Percentiles rank a stretch among this genome's conserved stretches.
These are phyloP conservation scores for Pythium dissimile DNA, from an alignment of 352 stramenopile species.

Conservation along the genomic window DNA sequence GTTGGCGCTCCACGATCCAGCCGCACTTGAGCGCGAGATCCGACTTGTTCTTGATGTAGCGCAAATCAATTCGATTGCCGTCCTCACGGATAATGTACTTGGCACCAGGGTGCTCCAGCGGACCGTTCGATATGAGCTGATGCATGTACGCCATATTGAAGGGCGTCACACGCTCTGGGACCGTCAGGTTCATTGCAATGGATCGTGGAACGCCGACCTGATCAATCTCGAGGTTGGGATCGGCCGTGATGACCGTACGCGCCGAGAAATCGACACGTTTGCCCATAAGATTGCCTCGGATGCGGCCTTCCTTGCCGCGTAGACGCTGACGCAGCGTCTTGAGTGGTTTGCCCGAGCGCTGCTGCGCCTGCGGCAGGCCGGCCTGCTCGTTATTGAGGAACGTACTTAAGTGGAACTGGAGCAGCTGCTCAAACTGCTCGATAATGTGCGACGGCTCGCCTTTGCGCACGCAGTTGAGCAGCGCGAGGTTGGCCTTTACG, in stretches of 20 bases:
- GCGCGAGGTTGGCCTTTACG: slow-evolving; percentile 96
- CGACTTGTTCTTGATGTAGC: slow-evolving; percentile 97
- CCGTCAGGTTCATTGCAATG: slow-evolving; percentile 98
- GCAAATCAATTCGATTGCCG: slow-evolving; percentile 96
- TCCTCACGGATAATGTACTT: slow-evolving; percentile 99
- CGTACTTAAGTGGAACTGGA: slow-evolving; percentile 85
- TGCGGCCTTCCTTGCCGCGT: slow-evolving; percentile 97
- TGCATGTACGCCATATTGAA: slow-evolving; percentile 98
- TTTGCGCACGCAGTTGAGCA: slow-evolving; percentile 94
- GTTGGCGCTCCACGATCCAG: slow-evolving; percentile 98
- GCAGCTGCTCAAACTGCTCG: slow-evolving; percentile 88
- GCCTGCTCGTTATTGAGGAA: slow-evolving; percentile 99
- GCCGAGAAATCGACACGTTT: slow-evolving; percentile 99
- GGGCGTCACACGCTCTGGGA: slow-evolving; percentile 98
- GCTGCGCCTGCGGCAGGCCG: slow-evolving; percentile 94
- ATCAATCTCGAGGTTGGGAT: slow-evolving; percentile 99
- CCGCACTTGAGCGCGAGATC: slow-evolving; percentile 95
- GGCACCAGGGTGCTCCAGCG: slow-evolving; percentile 95
- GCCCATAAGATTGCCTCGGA: slow-evolving; percentile 99
- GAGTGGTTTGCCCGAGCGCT: slow-evolving; percentile 95
- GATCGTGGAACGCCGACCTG: slow-evolving; percentile 97
- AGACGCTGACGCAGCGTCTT: slow-evolving; percentile 97
- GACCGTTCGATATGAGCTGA: slow-evolving; percentile 95
- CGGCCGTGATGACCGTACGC: slow-evolving; percentile 99
- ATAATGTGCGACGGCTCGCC: slow-evolving; percentile 96